Evolutionary conservation across 2,329 filamentous ascomycete genomes (phyloP), one percentile per base, ranked within the genome.

Genomic region (Laburnicola sp.): DNA sequence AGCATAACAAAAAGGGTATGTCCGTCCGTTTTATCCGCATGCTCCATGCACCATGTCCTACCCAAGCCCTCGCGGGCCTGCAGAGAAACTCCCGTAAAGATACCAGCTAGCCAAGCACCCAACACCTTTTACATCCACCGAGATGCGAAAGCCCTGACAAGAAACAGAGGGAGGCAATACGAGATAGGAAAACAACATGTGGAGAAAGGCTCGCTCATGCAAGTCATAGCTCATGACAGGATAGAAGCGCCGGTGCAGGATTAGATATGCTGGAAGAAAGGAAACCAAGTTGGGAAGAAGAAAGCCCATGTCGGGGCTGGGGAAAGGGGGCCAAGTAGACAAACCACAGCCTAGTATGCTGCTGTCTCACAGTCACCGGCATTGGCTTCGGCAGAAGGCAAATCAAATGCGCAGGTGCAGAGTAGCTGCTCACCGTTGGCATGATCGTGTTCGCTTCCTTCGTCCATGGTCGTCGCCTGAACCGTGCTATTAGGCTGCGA

Each of bases 21-120:
- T 57, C 61, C 60, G 44, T 52, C 53, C 51, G 41, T 57, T 57
- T 56, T 55, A 51, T 50, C 64, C 59, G 61, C 57, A 68, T 68
- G 65, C 63, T 59, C 63, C 65, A 64, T 64, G 65, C 64, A 49
- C 58, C 50, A 66, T 71, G 64, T 61, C 62, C 54, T 60, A 42
- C 30, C 54, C 39, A 32, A 48, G 31, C 28, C 54, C 39, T 30
- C 41, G 48, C 45, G 45, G 32, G 52, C 37, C 36, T 48, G 8
- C 51, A 38, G 27, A 51, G 47, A 23, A 16, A 38, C 38, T 45
- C 16, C 43, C 34, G 34, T 37, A 23, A 36, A 45, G 31, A 35
- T 45, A 6, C 31, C 31, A 9, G 10, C 22, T 22, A 16, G 32
- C 32, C 23, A 44, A 46, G 28, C 46, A 49, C 55, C 57, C 38